phyloP scores from a whole-genome alignment of 805 yeast species.

The Cyberlindnera amylophila region DNA sequence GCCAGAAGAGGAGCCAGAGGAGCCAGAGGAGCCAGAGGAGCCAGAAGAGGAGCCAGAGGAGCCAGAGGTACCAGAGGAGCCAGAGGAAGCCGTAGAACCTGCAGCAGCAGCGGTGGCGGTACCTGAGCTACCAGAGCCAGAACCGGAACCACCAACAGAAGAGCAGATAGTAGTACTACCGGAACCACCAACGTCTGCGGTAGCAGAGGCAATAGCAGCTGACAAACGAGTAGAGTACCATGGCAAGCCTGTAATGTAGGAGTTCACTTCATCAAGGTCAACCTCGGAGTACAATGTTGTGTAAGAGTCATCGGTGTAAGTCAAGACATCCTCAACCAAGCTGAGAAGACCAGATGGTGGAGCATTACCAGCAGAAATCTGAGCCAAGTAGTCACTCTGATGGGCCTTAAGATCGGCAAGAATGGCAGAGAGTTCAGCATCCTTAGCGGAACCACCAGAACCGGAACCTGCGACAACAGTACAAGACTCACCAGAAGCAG shows the following conservation, averaged over 20 bases:
- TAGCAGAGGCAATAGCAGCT: slow-evolving; percentile 4
- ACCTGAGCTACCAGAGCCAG: slow-evolving; percentile 1
- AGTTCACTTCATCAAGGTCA: slow-evolving; percentile 24
- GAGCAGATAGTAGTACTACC: slow-evolving; percentile 7
- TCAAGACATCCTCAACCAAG: slow-evolving; percentile 26
- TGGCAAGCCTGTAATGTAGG: slow-evolving; percentile 31
- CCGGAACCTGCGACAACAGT: too few relatives aligned
- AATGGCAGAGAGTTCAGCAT: slow-evolving; percentile 11
- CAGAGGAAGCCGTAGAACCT: slow-evolving; percentile 3
- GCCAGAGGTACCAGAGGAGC: too few relatives aligned
- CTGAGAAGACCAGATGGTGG: slow-evolving; percentile 29
- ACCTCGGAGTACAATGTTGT: slow-evolving; percentile 29
- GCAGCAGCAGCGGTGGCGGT: neutral
- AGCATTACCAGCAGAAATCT: slow-evolving; percentile 19
- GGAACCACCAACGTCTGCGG: neutral
- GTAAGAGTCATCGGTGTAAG: slow-evolving; percentile 33
- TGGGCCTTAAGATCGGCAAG: slow-evolving; percentile 18
- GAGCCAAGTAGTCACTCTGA: slow-evolving; percentile 19
- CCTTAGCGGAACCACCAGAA: too few relatives aligned
- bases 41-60: slow-evolving; percentile 9
- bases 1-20: slow-evolving; percentile 1
- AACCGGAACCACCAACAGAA: neutral
- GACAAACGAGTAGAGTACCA: slow-evolving; percentile 29
- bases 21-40: neutral
- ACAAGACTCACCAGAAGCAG: too few relatives aligned